Evolutionary conservation across 2,329 filamentous ascomycete species (phyloP).

Genomic region (Knufia fluminis): DNA sequence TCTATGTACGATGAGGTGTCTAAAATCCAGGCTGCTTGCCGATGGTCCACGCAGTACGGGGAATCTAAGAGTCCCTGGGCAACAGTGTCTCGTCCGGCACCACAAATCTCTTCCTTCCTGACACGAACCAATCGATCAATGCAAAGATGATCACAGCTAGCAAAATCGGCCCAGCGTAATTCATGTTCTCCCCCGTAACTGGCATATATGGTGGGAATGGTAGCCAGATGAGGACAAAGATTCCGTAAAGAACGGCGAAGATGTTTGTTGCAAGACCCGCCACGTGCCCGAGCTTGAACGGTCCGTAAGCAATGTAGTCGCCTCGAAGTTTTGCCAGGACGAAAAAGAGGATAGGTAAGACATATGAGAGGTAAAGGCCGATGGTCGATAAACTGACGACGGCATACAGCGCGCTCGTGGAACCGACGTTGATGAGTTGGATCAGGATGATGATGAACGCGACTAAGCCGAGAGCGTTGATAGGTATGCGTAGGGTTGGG

Average conservation of each 20-base stretch:
- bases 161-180: slow-evolving; percentile 25
- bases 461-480: slow-evolving; percentile 13
- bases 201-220: slow-evolving; percentile 26
- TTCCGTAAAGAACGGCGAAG: slow-evolving; percentile 26
- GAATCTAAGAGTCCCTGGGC: too few species aligned
- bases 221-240: slow-evolving; percentile 26
- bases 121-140: slow-evolving; percentile 17
- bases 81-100: slow-evolving; percentile 8
- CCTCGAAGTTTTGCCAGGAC: slow-evolving; percentile 26
- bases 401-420: slow-evolving; percentile 20
- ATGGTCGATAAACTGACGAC: slow-evolving; percentile 19
- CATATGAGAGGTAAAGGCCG: slow-evolving; percentile 40
- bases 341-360: slow-evolving; percentile 39
- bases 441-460: slow-evolving; percentile 13
- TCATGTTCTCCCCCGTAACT: slow-evolving; percentile 27
- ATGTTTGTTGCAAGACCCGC: slow-evolving; percentile 23
- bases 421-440: slow-evolving; percentile 20
- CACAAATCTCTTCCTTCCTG: slow-evolving; percentile 18
- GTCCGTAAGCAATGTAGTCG: slow-evolving; percentile 21
- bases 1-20: too few species aligned
- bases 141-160: slow-evolving; percentile 15
- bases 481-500: slow-evolving; percentile 31
- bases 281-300: slow-evolving; percentile 23
- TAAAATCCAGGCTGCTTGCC: too few species aligned
- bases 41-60: too few species aligned